A percentile compares a stretch with the other conserved stretches of the same genome.
phyloP scores from a whole-genome alignment of 805 yeast species.

The Candida lessepsii region DNA sequence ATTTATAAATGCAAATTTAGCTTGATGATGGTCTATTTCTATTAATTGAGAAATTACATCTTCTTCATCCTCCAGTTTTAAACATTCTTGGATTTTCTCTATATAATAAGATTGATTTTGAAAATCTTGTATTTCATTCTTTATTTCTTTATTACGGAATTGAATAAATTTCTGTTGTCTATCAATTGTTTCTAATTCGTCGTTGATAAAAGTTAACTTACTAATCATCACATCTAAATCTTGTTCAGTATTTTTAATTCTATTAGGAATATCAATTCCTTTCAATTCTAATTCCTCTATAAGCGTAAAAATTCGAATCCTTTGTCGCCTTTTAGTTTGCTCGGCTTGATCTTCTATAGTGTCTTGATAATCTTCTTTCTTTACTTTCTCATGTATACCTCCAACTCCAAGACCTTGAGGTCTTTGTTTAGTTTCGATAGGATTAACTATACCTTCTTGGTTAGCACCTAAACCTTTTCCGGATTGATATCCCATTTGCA shows the following conservation, averaged over 20 bases:
- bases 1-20: slow-evolving; percentile 10
- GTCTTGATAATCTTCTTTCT: slow-evolving; percentile 20
- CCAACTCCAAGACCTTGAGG: slow-evolving; percentile 78
- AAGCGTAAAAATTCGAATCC: slow-evolving; percentile 26
- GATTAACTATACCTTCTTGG: slow-evolving; percentile 74
- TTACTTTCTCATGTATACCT: slow-evolving; percentile 43
- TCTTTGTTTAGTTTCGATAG: slow-evolving; percentile 68
- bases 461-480: slow-evolving; percentile 84
- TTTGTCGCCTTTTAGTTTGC: background rate
- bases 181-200: slow-evolving; percentile 16
- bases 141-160: slow-evolving; percentile 9
- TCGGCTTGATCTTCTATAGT: slow-evolving; percentile 4
- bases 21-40: slow-evolving; percentile 7
- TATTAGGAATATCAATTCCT: slow-evolving; percentile 35
- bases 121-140: slow-evolving; percentile 1
- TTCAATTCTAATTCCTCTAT: slow-evolving; percentile 35
- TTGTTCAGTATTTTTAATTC: slow-evolving; percentile 26
- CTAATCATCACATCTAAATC: slow-evolving; percentile 14
- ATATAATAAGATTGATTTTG: background rate
- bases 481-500: slow-evolving; percentile 81
- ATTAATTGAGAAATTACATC: slow-evolving; percentile 3
- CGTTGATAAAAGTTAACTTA: slow-evolving; percentile 16
- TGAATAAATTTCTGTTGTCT: slow-evolving; percentile 14
- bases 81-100: slow-evolving; percentile 2
- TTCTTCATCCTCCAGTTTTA: background rate